These are phyloP conservation scores for Elsinoe batatas DNA, from an alignment of 2,329 filamentous ascomycete species.

Conservation along the genomic window DNA sequence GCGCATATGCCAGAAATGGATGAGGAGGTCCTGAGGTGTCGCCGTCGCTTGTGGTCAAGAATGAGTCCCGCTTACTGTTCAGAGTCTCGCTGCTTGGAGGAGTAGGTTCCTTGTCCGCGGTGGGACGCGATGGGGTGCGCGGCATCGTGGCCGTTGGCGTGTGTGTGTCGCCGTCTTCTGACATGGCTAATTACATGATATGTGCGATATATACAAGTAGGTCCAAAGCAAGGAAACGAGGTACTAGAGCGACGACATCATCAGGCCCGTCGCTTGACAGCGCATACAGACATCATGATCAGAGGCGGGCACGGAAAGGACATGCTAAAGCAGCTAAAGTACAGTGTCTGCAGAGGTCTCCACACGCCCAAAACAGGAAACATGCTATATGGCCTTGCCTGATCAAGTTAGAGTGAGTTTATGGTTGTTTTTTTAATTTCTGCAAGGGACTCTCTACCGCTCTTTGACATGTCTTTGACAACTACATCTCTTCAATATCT, in stretches of 20 bases:
- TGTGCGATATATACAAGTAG: slow-evolving; percentile 5
- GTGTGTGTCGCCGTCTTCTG: slow-evolving; percentile 6
- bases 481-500: neutral
- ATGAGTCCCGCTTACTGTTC: slow-evolving; percentile 1
- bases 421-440: slow-evolving; percentile 5
- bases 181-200: slow-evolving; percentile 12
- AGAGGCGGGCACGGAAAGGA: neutral
- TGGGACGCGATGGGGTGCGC: slow-evolving; percentile 10
- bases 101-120: slow-evolving; percentile 9
- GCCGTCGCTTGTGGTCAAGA: slow-evolving; percentile 10
- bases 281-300: slow-evolving; percentile 2
- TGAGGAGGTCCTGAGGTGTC: slow-evolving; percentile 9
- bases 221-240: neutral
- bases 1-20: slow-evolving; percentile 16
- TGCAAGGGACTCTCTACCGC: neutral
- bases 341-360: neutral
- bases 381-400: slow-evolving; percentile 4
- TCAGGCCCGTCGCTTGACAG: neutral
- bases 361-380: slow-evolving; percentile 3
- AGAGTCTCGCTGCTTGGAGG: slow-evolving; percentile 11
- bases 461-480: neutral
- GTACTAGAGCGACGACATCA: slow-evolving; percentile 4
- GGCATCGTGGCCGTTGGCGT: slow-evolving; percentile 9
- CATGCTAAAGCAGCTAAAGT: neutral
- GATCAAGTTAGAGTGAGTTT: neutral